Base-by-base conservation (phyloP, 1,284 basidiomycete genomes). In the Cryptococcus sp. region DNA sequence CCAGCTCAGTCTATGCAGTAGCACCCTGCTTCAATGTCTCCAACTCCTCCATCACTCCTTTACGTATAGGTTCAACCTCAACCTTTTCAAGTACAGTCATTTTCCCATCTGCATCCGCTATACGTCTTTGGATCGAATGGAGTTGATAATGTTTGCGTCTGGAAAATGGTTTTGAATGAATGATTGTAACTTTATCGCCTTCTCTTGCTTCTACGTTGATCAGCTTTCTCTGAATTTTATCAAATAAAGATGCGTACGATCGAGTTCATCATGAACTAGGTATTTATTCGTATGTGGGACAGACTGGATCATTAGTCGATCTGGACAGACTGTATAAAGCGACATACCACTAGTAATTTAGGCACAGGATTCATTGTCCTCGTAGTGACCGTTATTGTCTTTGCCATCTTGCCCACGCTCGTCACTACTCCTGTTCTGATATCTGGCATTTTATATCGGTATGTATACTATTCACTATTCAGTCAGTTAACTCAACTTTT, bases 321-420 rank as follows among this genome's bases (percentile, higher is more conserved):
- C 5, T 39, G 7, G 18, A 39, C n/a, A n/a, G 14, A 39, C 4
- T 16, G 36, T 4, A 19, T 19, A 39, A 14, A 16, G 5, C 7
- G 36, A 43, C 41, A 3, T 23, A 43, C 41, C 4, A 43, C 23
- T 21, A 22, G 19, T 13, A 22, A 23, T 22, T 43, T 43, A 5
- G 41, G 41, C 13, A 43, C 21, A 43, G 18, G 41, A 7, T 13
- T 21, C 41, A 43, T 43, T 9, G 19, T 21, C 41, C 41, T 19
- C 19, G 41, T 43, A 4, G 41, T 43, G 19, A 43, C 41, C 19
- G 41, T 43, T 13, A 43, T 43, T 16, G 41, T 43, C 41, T 43
- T 43, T 43, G 41, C 41, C 41, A 43, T 43, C 21, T 43, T 43
- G 4, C 41, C 41, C n/a, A 43, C 41, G 41, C 41, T 43, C 7